Evolutionary conservation across 2,329 filamentous ascomycete genomes (phyloP), one percentile per base, ranked within the genome.

Genomic region (Cryoendolithus antarcticus): DNA sequence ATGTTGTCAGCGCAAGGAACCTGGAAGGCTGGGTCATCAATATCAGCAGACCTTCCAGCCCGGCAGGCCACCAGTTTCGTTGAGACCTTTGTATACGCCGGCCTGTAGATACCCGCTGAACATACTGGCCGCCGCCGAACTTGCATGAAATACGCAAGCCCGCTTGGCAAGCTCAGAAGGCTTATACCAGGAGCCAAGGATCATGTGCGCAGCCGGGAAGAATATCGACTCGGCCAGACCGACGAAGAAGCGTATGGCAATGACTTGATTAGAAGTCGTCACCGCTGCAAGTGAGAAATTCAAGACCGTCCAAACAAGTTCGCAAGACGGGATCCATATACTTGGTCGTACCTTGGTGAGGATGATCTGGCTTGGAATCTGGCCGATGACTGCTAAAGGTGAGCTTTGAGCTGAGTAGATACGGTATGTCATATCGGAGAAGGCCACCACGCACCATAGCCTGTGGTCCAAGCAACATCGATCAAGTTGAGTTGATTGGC

Each of bases 381-480:
- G 32, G 9, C 32, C 32, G 32, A 33, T 13, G 9, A 33, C 24
- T 27, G 24, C 24, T 3, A 27, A 27, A 8, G 5, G 24, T 27
- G 5, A 27, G 24, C 24, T 6, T 27, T 27, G 7, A 27, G 24
- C 24, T 27, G 24, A 19, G 15, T 19, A 19, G 15, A 19, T 19
- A 19, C 15, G 15, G 15, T 19, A 19, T 19, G 15, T 19, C 15
- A 19, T 19, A 19, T 19, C 15, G 15, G 15, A 19, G 15, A 19
- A 19, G 15, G 15, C 15, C 15, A 19, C 15, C 15, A 19, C 15
- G 15, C 15, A 75, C 24, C 69, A 45, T 80, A 80, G 6, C 75
- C 75, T 0, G 73, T 64, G 0, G 71, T 76, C 63, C 74, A 80
- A 19, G 64, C 67, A 0, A 72, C 68, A 37, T 73, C 62, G 57